Conservation (phyloP, 2,329 filamentous ascomycete species). For the Fonsecaea pedrosoi region DNA sequence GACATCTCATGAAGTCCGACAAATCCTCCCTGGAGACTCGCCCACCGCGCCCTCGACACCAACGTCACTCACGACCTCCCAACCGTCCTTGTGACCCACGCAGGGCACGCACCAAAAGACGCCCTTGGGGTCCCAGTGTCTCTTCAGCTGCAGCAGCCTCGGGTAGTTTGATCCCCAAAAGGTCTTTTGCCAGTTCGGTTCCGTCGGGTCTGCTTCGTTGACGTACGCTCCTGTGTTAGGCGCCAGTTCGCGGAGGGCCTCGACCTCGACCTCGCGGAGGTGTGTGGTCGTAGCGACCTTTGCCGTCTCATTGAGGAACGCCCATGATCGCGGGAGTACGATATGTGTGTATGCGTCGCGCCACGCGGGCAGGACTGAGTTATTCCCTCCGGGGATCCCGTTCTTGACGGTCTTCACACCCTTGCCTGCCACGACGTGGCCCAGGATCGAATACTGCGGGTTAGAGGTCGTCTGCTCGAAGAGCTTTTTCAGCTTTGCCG, state of each 20-base stretch:
- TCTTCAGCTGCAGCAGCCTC: constrained; percentile 43
- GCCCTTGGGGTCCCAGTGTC: constrained; percentile 43
- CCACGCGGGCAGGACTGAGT: constrained; percentile 45
- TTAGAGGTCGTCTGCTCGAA: constrained; percentile 34
- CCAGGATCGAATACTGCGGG: constrained; percentile 28
- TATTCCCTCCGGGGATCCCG: constrained; percentile 39
- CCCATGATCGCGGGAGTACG: constrained; percentile 32
- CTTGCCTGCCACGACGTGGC: constrained; percentile 37
- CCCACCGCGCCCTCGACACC: constrained; percentile 30
- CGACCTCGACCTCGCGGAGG: constrained; percentile 32
- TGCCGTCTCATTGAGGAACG: constrained; percentile 30
- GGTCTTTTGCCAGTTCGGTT: constrained; percentile 48
- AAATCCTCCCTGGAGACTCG: constrained; percentile 31
- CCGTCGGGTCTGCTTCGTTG: constrained; percentile 49
- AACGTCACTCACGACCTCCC: constrained; percentile 33
- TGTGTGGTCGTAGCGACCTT: constrained; percentile 28
- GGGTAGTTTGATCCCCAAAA: constrained; percentile 51
- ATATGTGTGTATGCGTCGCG: constrained; percentile 44
- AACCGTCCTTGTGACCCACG: constrained; percentile 42
- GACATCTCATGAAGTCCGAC: constrained; percentile 5
- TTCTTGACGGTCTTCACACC: constrained; percentile 42
- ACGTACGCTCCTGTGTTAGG: constrained; percentile 42
- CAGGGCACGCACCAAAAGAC: constrained; percentile 42
- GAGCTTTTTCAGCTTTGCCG: constrained; percentile 34
- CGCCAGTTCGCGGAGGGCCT: constrained; percentile 41